Evolutionary conservation across 495 filamentous ascomycete genomes (phyloP).

Genomic region (Darksidea phi): DNA sequence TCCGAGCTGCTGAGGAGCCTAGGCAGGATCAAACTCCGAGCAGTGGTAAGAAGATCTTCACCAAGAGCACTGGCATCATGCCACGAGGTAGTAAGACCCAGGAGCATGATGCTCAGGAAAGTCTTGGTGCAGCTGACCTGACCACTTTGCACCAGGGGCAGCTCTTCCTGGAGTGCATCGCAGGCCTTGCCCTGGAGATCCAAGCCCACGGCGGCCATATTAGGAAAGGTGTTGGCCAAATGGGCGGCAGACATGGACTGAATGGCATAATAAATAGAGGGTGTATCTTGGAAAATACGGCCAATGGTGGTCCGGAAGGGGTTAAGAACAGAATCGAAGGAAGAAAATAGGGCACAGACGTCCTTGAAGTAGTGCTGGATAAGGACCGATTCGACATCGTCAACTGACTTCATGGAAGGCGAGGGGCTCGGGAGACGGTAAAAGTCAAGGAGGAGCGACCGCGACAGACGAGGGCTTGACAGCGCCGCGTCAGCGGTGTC

Average conservation of each 20-base stretch:
- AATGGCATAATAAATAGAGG: slow-evolving; percentile 59
- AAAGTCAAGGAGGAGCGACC: slow-evolving; percentile 32
- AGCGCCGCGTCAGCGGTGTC: not conserved
- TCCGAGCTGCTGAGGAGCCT: slow-evolving; percentile 27
- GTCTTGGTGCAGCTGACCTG: slow-evolving; percentile 50
- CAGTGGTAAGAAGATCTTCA: slow-evolving; percentile 28
- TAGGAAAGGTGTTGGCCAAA: slow-evolving; percentile 56
- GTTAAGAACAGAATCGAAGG: slow-evolving; percentile 59
- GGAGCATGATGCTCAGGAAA: slow-evolving; percentile 54
- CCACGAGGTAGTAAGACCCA: slow-evolving; percentile 59
- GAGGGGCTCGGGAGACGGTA: slow-evolving; percentile 27
- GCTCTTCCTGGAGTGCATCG: slow-evolving; percentile 50
- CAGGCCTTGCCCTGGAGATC: slow-evolving; percentile 56
- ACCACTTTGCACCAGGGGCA: slow-evolving; percentile 29
- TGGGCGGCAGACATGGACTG: slow-evolving; percentile 64
- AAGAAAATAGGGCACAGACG: slow-evolving; percentile 57
- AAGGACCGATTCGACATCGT: slow-evolving; percentile 46
- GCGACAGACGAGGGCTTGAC: slow-evolving; percentile 16
- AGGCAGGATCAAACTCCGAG: slow-evolving; percentile 32
- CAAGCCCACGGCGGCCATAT: slow-evolving; percentile 52
- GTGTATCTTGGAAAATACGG: slow-evolving; percentile 55
- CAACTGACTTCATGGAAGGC: slow-evolving; percentile 7
- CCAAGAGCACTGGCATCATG: slow-evolving; percentile 57
- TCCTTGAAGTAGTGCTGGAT: slow-evolving; percentile 63
- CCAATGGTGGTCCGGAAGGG: slow-evolving; percentile 58